Evolutionary conservation across 2,329 filamentous ascomycete species (phyloP), one percentile per base, ranked within the genome.

Genomic region (Phaeosphaeriaceae sp.): DNA sequence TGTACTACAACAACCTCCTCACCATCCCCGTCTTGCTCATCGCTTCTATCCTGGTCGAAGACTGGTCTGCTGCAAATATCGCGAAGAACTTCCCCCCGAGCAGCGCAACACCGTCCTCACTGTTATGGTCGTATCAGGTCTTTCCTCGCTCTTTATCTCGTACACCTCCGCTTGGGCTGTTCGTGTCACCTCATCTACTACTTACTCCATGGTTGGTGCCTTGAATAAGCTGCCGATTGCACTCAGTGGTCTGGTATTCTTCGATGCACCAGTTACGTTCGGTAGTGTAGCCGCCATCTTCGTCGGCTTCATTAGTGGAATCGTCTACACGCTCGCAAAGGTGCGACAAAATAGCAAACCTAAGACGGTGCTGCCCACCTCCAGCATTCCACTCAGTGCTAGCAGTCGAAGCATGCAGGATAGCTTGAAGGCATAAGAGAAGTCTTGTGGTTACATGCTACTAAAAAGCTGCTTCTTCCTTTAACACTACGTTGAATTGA

Each of bases 101-200:
- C 80, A 85, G 28, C 89, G 92, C 64, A 94, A 90, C 75, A 83
- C 81, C 63, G 86, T 97, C 63, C 83, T 96, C 61, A 77, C 89
- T 52, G 90, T 92, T 68, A 97, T 97, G 90, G 79, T 97, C 67
- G 89, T 97, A 76, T 97, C 94, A 4, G 94, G 94, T 52, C 81
- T 97, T 45, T 92, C 87, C 29, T 90, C 92, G 42, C 92, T 97
- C 68, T 96, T 97, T 78, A 99, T 99, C 75, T 97, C 93, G n/a
- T 99, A 99, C 83, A 95, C 92, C 70, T 97, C 93, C 13, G 94
- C 94, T 30, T 99, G 94, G 94, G 97, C 94, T 72, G 95, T 99
- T 58, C 92, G 94, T 61, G 90, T 96, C 58, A 97, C 94, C 6
- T 96, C 92, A 0, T 97, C 92, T 15, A 99, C 94, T 7, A 99